Conservation (phyloP, 805 yeast species). For the Tetrapisispora fleetii region DNA sequence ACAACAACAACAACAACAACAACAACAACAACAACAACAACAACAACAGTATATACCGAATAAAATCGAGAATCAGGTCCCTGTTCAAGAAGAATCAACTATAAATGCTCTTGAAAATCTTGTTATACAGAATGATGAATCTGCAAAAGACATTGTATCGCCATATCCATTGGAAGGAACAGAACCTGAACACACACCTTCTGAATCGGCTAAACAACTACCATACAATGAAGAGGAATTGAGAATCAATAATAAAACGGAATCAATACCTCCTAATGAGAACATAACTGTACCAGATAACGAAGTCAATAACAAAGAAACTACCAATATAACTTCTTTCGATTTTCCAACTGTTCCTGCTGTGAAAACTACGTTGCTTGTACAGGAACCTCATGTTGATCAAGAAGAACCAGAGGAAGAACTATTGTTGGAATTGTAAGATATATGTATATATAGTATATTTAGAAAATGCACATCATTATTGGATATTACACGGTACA, state of each 20-base stretch:
- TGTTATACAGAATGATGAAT: background rate
- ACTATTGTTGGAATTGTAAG: conserved; percentile 24
- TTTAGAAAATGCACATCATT: background rate
- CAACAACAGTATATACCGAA: background rate
- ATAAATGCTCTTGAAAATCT: background rate
- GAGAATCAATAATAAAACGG: background rate
- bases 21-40: conserved; percentile 1
- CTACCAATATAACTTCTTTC: conserved; percentile 27
- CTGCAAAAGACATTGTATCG: conserved; percentile 12
- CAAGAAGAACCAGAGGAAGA: conserved; percentile 9
- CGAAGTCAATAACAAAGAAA: background rate
- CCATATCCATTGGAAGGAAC: conserved; percentile 19
- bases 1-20: background rate
- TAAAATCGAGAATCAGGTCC: background rate
- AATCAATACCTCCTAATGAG: background rate
- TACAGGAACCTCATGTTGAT: conserved; percentile 2
- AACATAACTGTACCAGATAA: background rate
- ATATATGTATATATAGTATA: background rate
- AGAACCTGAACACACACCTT: conserved; percentile 5
- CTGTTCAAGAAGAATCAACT: background rate
- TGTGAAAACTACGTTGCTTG: conserved; percentile 12
- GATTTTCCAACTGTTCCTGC: conserved; percentile 36
- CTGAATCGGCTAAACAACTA: background rate
- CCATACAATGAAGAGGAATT: background rate
- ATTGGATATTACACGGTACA: background rate